A percentile compares a stretch with the other conserved stretches of the same genome.
These are phyloP conservation scores for Colletotrichum endophyticum DNA, from an alignment of 2,329 filamentous ascomycete species.

Conservation along the genomic window DNA sequence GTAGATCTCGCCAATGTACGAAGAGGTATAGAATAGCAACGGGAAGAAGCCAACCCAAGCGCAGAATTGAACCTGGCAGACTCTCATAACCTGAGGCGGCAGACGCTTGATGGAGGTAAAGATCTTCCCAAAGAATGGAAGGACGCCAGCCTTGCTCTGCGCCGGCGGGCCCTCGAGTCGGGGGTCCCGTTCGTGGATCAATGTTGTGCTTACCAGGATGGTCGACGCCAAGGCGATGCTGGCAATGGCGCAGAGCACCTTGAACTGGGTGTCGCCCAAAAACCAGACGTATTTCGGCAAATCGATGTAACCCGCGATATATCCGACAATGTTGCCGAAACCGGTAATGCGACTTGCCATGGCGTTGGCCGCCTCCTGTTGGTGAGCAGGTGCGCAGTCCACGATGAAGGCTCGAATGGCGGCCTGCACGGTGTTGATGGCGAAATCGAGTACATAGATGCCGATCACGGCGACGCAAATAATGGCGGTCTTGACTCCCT, in stretches of 20 bases:
- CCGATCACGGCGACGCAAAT: conserved; percentile 83
- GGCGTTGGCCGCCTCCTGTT: conserved; percentile 92
- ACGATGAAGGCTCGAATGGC: conserved; percentile 91
- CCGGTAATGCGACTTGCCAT: conserved; percentile 91
- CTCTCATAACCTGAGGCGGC: conserved; percentile 80
- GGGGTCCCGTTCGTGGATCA: conserved; percentile 82
- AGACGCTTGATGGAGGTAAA: conserved; percentile 78
- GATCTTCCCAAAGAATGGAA: conserved; percentile 81
- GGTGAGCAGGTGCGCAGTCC: conserved; percentile 88
- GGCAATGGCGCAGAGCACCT: conserved; percentile 87
- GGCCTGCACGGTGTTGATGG: conserved; percentile 97
- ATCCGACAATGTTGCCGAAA: conserved; percentile 89
- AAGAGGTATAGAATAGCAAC: conserved; percentile 93
- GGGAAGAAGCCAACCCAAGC: conserved; percentile 97
- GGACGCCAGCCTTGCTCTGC: conserved; percentile 66
- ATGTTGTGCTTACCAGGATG: conserved; percentile 70
- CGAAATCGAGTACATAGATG: conserved; percentile 91
- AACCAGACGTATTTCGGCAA: conserved; percentile 78
- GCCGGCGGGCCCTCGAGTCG: conserved; percentile 69
- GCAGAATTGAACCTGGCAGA: conserved; percentile 83
- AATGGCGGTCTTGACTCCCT: conserved; percentile 66
- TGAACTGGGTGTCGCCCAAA: conserved; percentile 88
- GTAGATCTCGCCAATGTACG: conserved; percentile 92
- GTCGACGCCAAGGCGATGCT: conserved; percentile 74
- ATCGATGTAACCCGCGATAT: conserved; percentile 84